These are phyloP conservation scores for Mucor velutinosus DNA, from an alignment of 371 early-diverging fungal species.

Conservation along the genomic window DNA sequence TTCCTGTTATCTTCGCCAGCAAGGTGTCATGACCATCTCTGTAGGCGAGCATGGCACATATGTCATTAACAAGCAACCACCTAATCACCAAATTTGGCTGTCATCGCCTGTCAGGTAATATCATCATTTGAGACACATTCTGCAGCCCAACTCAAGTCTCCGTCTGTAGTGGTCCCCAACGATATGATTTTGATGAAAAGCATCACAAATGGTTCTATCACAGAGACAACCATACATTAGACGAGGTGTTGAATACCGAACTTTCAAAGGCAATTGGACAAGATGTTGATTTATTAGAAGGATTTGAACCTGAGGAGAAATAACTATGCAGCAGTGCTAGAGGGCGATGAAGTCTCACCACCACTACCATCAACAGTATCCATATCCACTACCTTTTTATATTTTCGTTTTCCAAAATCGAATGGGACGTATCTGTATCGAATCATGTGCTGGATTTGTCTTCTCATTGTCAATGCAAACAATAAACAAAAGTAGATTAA, in stretches of 20 bases:
- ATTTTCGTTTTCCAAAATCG: neutral
- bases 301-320: slow-evolving; percentile 21
- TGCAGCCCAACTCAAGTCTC: slow-evolving; percentile 9
- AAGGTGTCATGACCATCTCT: slow-evolving; percentile 90
- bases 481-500: slow-evolving; percentile 1
- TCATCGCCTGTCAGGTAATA: slow-evolving; percentile 88
- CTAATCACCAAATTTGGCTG: slow-evolving; percentile 98
- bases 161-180: slow-evolving; percentile 81
- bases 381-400: neutral
- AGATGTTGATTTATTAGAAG: slow-evolving; percentile 38
- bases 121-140: neutral
- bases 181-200: slow-evolving; percentile 76
- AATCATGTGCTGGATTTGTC: neutral
- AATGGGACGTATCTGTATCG: neutral
- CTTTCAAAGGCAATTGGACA: slow-evolving; percentile 49
- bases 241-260: slow-evolving; percentile 70
- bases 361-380: neutral
- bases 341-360: neutral
- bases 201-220: slow-evolving; percentile 75
- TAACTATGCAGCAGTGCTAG: neutral
- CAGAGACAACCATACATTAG: slow-evolving; percentile 68
- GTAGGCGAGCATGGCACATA: slow-evolving; percentile 90
- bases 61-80: slow-evolving; percentile 98
- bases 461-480: slow-evolving; percentile 3
- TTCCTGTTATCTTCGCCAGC: slow-evolving; percentile 19